phyloP scores from a whole-genome alignment of 208 protist genomes.

The Leishmania mexicana region DNA sequence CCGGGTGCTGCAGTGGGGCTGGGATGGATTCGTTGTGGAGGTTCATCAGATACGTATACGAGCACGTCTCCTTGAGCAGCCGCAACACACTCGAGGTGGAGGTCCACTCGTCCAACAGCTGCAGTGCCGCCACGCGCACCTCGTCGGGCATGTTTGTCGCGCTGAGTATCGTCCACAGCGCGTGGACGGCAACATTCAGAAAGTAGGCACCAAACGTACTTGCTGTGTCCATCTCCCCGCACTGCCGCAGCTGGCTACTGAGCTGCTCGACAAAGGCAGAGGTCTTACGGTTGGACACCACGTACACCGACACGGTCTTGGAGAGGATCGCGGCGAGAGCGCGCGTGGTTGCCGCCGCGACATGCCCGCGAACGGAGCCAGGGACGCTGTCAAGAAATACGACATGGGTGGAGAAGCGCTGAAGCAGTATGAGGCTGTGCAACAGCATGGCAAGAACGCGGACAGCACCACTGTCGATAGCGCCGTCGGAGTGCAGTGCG shows the following conservation, averaged over 20 bases:
- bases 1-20: constrained; percentile 17
- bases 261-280: constrained; percentile 39
- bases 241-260: constrained; percentile 27
- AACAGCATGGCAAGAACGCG: constrained; percentile 26
- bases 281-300: constrained; percentile 28
- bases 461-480: constrained; percentile 17
- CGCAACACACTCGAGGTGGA: constrained; percentile 35
- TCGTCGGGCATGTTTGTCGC: constrained; percentile 16
- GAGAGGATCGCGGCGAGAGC: constrained; percentile 22
- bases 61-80: constrained; percentile 29
- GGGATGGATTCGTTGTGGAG: constrained; percentile 19
- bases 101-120: constrained; percentile 37
- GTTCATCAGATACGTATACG: constrained; percentile 23
- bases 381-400: constrained; percentile 16
- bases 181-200: constrained; percentile 33
- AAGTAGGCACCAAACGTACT: constrained; percentile 32
- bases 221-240: constrained; percentile 26
- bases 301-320: constrained; percentile 34
- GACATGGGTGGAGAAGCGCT: constrained; percentile 10
- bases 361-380: constrained; percentile 22
- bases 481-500: constrained; percentile 22
- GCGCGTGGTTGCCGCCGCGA: constrained; percentile 16
- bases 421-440: constrained; percentile 24
- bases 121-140: constrained; percentile 26
- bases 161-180: constrained; percentile 29